Conservation (phyloP, 352 stramenopile genomes). For the Phytopythium helicoides region DNA sequence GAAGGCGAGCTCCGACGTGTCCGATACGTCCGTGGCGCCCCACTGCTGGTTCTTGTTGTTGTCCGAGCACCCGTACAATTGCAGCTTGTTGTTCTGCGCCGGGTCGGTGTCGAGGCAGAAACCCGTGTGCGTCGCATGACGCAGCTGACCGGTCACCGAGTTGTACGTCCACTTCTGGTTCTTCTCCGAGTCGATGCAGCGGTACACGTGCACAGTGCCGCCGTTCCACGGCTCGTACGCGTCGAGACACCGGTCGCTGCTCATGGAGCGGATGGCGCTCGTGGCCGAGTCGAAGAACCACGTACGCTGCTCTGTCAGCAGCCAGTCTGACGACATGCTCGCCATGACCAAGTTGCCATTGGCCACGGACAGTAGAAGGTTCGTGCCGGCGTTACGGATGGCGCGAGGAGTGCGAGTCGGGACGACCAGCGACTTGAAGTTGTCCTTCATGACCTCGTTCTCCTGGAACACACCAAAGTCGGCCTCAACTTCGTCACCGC, state of each 20-base stretch:
- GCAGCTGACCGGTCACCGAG: slow-evolving; percentile 35
- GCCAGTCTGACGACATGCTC: slow-evolving; percentile 35
- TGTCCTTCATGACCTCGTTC: slow-evolving; percentile 51
- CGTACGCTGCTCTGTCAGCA: slow-evolving; percentile 49
- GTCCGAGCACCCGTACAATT: slow-evolving; percentile 52
- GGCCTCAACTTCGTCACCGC: slow-evolving; percentile 47
- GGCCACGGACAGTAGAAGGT: slow-evolving; percentile 35
- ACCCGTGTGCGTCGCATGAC: slow-evolving; percentile 37
- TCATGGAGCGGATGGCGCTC: slow-evolving; percentile 58
- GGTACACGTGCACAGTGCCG: slow-evolving; percentile 52
- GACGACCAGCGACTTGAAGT: slow-evolving; percentile 46
- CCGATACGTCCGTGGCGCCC: slow-evolving; percentile 13
- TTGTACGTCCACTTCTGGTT: slow-evolving; percentile 77
- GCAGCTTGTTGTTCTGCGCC: slow-evolving; percentile 44
- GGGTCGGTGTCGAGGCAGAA: slow-evolving; percentile 61
- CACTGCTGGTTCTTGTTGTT: slow-evolving; percentile 65
- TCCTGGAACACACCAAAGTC: slow-evolving; percentile 65
- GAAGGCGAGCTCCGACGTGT: slow-evolving; percentile 8
- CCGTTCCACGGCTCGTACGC: slow-evolving; percentile 48
- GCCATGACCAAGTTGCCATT: slow-evolving; percentile 38
- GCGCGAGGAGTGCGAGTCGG: slow-evolving; percentile 20
- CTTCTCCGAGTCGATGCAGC: slow-evolving; percentile 41
- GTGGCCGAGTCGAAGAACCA: slow-evolving; percentile 64
- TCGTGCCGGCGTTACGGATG: slow-evolving; percentile 28
- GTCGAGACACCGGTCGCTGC: slow-evolving; percentile 64